Percentiles rank a stretch among this genome's conserved stretches.
These are phyloP conservation scores for Colletotrichum sp. DNA, from an alignment of 2,329 filamentous ascomycete genomes.

Conservation along the genomic window DNA sequence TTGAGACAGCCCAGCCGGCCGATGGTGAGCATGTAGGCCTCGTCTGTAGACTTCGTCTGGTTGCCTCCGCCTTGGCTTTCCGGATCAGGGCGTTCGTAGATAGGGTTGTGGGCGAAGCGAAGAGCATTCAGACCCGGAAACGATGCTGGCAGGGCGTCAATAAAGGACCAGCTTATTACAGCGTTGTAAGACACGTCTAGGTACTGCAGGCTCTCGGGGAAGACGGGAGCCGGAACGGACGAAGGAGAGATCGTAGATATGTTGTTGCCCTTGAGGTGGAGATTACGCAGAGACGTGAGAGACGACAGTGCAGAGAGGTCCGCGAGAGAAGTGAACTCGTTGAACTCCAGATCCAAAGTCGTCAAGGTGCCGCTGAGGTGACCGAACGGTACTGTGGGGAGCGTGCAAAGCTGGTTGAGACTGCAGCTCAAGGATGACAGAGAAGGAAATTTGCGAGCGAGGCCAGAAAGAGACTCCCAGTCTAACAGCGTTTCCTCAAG, in stretches of 20 bases:
- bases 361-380: slow-evolving; percentile 57
- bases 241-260: slow-evolving; percentile 53
- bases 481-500: slow-evolving; percentile 70
- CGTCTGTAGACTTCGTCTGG: slow-evolving; percentile 65
- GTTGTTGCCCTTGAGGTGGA: slow-evolving; percentile 78
- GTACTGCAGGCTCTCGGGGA: slow-evolving; percentile 61
- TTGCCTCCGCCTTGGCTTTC: slow-evolving; percentile 30
- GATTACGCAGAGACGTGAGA: slow-evolving; percentile 57
- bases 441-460: slow-evolving; percentile 57
- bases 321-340: slow-evolving; percentile 65
- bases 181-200: slow-evolving; percentile 77
- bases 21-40: slow-evolving; percentile 88
- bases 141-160: slow-evolving; percentile 68
- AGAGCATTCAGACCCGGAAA: slow-evolving; percentile 79
- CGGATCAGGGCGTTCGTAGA: slow-evolving; percentile 66
- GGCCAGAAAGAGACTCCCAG: slow-evolving; percentile 66
- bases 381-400: slow-evolving; percentile 47
- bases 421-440: slow-evolving; percentile 57
- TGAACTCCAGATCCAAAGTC: slow-evolving; percentile 73
- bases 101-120: slow-evolving; percentile 83
- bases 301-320: slow-evolving; percentile 59
- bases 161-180: slow-evolving; percentile 72
- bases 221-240: slow-evolving; percentile 43
- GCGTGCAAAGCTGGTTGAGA: slow-evolving; percentile 59
- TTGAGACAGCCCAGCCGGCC: slow-evolving; percentile 73